A percentile compares a stretch with the other conserved stretches of the same genome.
Conservation (phyloP, 768 basidiomycete genomes). For the Boletus bicolor region DNA sequence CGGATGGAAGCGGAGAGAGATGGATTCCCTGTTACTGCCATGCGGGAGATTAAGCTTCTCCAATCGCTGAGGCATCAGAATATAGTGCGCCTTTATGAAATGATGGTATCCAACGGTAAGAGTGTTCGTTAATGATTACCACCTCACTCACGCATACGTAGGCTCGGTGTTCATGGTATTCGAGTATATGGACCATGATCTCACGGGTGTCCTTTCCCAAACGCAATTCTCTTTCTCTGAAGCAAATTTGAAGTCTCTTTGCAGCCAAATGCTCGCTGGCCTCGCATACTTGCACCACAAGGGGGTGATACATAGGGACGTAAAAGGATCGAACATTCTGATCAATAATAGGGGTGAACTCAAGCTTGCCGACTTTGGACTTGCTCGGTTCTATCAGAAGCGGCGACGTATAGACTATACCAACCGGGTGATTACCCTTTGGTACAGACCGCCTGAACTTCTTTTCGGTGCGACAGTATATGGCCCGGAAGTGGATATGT, state of each 20-base stretch:
- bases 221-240: conserved; percentile 80
- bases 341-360: conserved; percentile 88
- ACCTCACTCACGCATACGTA: conserved; percentile 32
- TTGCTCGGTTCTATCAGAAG: conserved; percentile 95
- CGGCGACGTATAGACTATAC: conserved; percentile 90
- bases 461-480: conserved; percentile 95
- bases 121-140: neutral
- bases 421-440: conserved; percentile 98
- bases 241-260: conserved; percentile 93
- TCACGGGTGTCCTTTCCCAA: conserved; percentile 92
- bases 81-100: conserved; percentile 86
- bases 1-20: conserved; percentile 97
- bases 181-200: conserved; percentile 98
- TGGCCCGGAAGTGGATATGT: conserved; percentile 98
- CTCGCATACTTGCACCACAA: conserved; percentile 94
- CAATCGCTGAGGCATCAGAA: conserved; percentile 90
- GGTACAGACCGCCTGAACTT: conserved; percentile 97
- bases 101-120: conserved; percentile 97
- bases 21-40: conserved; percentile 98
- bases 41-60: conserved; percentile 97
- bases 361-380: conserved; percentile 95
- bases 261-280: conserved; percentile 92
- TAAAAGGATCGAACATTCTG: conserved; percentile 98
- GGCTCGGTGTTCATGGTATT: conserved; percentile 99
- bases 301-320: conserved; percentile 95